phyloP scores from a whole-genome alignment of 257 asterid genomes.

The Paulownia fortunei region DNA sequence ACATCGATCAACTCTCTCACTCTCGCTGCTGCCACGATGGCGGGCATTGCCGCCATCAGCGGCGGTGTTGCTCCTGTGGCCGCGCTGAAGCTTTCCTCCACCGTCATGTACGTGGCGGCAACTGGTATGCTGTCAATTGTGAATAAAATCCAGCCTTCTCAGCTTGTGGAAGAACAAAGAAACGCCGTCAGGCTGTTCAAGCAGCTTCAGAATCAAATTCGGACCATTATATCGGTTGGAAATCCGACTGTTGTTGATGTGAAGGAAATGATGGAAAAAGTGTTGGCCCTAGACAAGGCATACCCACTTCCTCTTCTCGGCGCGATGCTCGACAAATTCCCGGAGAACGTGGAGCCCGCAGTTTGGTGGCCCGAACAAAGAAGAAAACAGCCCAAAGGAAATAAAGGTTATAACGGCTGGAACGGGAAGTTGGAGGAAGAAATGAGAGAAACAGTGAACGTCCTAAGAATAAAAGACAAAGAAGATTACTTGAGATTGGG shows the following conservation, averaged over 20 bases:
- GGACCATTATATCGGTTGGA: conserved; percentile 46
- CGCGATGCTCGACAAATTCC: conserved; percentile 57
- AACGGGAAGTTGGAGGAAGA: conserved; percentile 55
- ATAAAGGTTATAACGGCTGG: conserved; percentile 52
- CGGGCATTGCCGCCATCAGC: conserved; percentile 35
- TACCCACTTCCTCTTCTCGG: conserved; percentile 68
- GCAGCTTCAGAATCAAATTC: conserved; percentile 56
- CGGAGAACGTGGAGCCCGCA: conserved; percentile 53
- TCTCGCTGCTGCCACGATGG: conserved; percentile 53
- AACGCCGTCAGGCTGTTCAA: conserved; percentile 67
- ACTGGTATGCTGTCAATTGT: conserved; percentile 51
- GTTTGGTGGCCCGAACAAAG: conserved; percentile 64
- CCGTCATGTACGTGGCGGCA: conserved; percentile 54
- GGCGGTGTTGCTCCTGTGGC: conserved; percentile 33
- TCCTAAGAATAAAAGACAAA: conserved; percentile 48
- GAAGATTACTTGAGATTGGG: conserved; percentile 63
- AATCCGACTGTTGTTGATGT: conserved; percentile 48
- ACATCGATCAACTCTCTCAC: conserved; percentile 60
- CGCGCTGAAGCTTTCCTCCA: conserved; percentile 51
- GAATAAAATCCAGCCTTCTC: conserved; percentile 78
- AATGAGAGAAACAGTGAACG: conserved; percentile 50
- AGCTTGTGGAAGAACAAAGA: conserved; percentile 79
- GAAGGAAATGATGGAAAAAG: conserved; percentile 55
- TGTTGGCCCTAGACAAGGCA: conserved; percentile 69
- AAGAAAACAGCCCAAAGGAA: not conserved